These are phyloP conservation scores for Rhizoctonia solani DNA, from an alignment of 1,284 basidiomycete genomes.

Conservation along the genomic window DNA sequence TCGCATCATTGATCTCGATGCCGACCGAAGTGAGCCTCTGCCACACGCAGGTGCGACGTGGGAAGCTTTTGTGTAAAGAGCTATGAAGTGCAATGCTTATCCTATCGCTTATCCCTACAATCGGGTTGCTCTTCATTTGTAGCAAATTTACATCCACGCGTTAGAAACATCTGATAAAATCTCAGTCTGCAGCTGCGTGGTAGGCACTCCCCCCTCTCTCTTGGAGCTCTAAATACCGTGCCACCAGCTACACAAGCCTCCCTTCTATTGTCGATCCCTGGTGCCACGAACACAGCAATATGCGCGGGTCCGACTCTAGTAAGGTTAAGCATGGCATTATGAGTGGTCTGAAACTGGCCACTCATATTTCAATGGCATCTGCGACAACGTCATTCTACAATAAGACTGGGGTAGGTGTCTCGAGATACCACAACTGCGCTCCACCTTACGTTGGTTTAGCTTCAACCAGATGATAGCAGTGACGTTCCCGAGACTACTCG, in stretches of 20 bases:
- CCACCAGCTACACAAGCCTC: not conserved
- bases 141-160: not conserved
- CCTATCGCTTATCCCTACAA: not conserved
- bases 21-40: slow-evolving; percentile 85
- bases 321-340: slow-evolving; percentile 12
- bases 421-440: not conserved
- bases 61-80: slow-evolving; percentile 72
- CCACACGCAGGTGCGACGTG: slow-evolving; percentile 69
- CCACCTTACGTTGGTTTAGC: too few species aligned
- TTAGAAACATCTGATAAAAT: not conserved
- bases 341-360: slow-evolving; percentile 12
- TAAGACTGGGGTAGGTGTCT: not conserved
- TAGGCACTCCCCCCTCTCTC: not conserved
- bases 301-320: not conserved
- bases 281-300: not conserved
- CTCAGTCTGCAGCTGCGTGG: not conserved
- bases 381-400: not conserved
- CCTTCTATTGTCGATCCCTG: not conserved
- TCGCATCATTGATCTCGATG: slow-evolving; percentile 78
- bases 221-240: not conserved
- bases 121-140: slow-evolving; percentile 12
- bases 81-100: slow-evolving; percentile 53
- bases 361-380: slow-evolving; percentile 15
- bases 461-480: not conserved
- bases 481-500: too few species aligned